Evolutionary conservation across 176 grass and related monocot species (phyloP).

Genomic region (Oryza australiensis): DNA sequence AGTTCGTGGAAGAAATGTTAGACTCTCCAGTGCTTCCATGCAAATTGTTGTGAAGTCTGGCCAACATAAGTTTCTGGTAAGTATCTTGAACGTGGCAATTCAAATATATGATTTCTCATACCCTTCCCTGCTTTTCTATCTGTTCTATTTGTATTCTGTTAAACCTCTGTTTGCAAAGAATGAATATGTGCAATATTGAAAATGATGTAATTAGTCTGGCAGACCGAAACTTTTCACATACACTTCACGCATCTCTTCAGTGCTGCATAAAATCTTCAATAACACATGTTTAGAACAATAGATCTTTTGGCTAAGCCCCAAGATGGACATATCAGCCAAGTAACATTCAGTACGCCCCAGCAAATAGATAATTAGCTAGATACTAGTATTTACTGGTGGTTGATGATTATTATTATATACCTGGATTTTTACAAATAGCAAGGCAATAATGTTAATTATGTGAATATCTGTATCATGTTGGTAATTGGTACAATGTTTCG

Average conservation of each 20-base stretch:
- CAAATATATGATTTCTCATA: neutral
- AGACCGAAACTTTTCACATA: neutral
- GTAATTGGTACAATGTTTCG: neutral
- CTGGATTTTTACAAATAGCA: neutral
- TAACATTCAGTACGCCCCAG: slow-evolving; percentile 1
- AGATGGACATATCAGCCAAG: neutral
- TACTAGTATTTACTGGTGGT: neutral
- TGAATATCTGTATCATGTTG: neutral
- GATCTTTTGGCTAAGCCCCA: neutral
- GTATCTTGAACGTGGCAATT: slow-evolving; percentile 2
- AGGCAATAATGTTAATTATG: slow-evolving; percentile 7
- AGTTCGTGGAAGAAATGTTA: slow-evolving; percentile 71
- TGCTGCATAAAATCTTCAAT: neutral
- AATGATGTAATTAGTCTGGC: neutral
- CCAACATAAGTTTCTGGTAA: slow-evolving; percentile 45
- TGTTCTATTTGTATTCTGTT: neutral
- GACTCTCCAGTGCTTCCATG: slow-evolving; percentile 35
- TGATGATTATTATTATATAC: neutral
- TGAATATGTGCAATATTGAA: slow-evolving; percentile 1
- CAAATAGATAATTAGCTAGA: neutral
- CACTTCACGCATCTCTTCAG: neutral
- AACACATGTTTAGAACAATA: neutral
- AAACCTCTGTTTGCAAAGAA: neutral
- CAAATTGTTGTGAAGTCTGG: slow-evolving; percentile 36
- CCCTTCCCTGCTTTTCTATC: neutral